These are phyloP conservation scores for Geotrichum australiense DNA, from an alignment of 1,139 yeast genomes.

Conservation along the genomic window DNA sequence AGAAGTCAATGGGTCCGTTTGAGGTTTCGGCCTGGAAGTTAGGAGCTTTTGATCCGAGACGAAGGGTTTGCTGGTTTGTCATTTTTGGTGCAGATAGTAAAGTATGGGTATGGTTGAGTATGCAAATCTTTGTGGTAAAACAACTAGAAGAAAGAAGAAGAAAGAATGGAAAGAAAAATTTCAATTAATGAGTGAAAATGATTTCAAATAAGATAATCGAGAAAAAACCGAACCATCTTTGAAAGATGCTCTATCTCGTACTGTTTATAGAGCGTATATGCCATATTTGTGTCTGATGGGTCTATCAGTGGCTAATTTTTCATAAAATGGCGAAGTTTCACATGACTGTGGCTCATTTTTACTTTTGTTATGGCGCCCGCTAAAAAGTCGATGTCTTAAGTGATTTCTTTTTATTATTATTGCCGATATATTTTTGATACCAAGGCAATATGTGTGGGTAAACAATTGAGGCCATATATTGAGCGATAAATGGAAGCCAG, in stretches of 20 bases:
- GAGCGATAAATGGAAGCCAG: too few relatives aligned
- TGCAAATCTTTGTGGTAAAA: neutral
- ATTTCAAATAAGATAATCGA: neutral
- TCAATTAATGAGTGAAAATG: neutral
- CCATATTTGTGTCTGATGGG: neutral
- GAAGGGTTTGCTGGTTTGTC: conserved; percentile 24
- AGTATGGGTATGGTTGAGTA: neutral
- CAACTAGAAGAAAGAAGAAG: neutral
- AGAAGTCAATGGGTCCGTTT: conserved; percentile 66
- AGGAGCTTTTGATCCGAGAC: conserved; percentile 70
- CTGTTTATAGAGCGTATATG: too few relatives aligned
- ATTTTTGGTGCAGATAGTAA: neutral
- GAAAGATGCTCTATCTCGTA: neutral
- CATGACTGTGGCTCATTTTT: conserved; percentile 10
- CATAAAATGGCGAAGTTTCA: conserved; percentile 5
- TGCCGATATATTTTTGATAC: too few relatives aligned
- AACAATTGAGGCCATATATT: too few relatives aligned
- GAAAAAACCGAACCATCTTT: neutral
- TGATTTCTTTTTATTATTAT: too few relatives aligned
- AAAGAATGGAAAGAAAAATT: neutral
- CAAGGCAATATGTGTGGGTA: too few relatives aligned
- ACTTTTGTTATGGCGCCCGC: too few relatives aligned
- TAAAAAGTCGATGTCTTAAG: too few relatives aligned
- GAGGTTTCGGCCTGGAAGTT: conserved; percentile 71
- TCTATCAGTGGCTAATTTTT: neutral